Base-by-base conservation (phyloP, 768 basidiomycete genomes). In the Udeniomyces megalosporus region DNA sequence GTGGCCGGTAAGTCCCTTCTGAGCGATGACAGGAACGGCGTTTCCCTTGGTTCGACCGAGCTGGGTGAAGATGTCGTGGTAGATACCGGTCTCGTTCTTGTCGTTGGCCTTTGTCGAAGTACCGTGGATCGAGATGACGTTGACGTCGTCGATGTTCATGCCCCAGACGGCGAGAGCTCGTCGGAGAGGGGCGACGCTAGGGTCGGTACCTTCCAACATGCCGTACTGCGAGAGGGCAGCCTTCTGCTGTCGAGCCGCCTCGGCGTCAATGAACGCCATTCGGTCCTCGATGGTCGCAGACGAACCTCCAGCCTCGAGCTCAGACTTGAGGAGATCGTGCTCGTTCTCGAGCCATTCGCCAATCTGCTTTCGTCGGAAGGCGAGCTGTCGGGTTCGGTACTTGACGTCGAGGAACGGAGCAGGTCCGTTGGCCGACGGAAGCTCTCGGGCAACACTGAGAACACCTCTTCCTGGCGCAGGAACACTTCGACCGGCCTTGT, bases 161-260 rank as follows among this genome's bases (percentile, higher is more conserved):
- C 91, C 92, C 91, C 91, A 99, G 42, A 97, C 86, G 52, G 95
- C 95, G 57, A 99, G 79, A 2, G 93, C 93, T 60, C 95, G 86
- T 66, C 93, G 88, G 60, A 99, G 79, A 60, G 95, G 95, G 31
- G 90, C 82, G 65, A 96, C 80, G 38, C 82, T 81, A 62, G 88
- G 84, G 70, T 95, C 88, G 46, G 76, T 76, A 32, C 89, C 91
- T 73, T 88, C 84, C 28, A 93, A 79, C 93, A 97, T 95, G 57
- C 95, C 95, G 72, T 89, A 99, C 62, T 85, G 86, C 0, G 83
- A 82, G n/a, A 95, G 77, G 1, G 85, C 89, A 67, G 95, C 89
- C 71, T 85, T 85, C 75, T 99, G 93, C 73, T 99, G 95, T 62
- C 82, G 82, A 59, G 76, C 77, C 28, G 95, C 95, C 71, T 99